phyloP scores from a whole-genome alignment of 2,329 filamentous ascomycete genomes.

The Neonectria neomacrospora region DNA sequence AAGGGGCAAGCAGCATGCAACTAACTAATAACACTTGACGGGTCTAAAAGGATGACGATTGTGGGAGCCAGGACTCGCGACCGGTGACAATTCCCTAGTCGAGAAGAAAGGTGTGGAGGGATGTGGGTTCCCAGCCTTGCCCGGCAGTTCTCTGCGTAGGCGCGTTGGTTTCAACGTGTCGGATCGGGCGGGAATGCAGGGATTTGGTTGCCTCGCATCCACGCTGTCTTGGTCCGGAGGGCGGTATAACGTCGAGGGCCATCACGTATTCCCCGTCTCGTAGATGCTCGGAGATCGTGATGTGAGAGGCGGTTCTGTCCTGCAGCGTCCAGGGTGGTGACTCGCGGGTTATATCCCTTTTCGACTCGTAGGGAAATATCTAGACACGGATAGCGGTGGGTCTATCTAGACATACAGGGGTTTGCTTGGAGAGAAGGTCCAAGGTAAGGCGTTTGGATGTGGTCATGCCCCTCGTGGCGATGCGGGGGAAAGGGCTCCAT shows the following conservation, averaged over 20 bases:
- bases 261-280: neutral
- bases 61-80: constrained; percentile 18
- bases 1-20: neutral
- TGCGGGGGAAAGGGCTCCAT: too few species aligned
- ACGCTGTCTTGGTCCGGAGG: constrained; percentile 29
- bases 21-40: constrained; percentile 35
- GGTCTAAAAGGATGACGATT: constrained; percentile 18
- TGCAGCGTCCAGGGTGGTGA: too few species aligned
- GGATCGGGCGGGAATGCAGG: neutral
- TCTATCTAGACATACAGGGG: neutral
- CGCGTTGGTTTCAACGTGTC: neutral
- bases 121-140: constrained; percentile 28
- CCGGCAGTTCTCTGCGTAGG: constrained; percentile 30
- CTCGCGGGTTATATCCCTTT: constrained; percentile 39
- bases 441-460: neutral
- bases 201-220: constrained; percentile 30
- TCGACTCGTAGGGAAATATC: constrained; percentile 29
- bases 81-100: neutral
- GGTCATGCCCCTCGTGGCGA: too few species aligned
- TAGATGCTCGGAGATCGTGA: too few species aligned
- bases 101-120: neutral
- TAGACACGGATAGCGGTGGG: constrained; percentile 1
- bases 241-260: constrained; percentile 22
- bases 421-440: constrained; percentile 28
- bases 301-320: too few species aligned